Evolutionary conservation across 805 yeast species (phyloP), one percentile per base, ranked within the genome.

Genomic region (Ogataea methanolica): DNA sequence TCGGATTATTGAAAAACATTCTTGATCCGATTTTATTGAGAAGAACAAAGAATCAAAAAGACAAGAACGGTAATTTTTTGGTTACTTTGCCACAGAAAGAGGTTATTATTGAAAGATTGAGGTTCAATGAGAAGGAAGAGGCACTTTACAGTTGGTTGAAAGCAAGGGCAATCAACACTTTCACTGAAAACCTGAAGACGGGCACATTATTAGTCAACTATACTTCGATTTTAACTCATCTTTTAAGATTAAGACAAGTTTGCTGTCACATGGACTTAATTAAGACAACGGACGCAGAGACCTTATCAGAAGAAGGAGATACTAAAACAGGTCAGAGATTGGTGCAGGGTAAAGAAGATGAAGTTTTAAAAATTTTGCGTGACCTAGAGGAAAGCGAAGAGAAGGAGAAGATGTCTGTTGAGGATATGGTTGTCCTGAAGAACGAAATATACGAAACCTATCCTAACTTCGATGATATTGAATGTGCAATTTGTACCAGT

Each of bases 1-100:
- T 91, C 58, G 85, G 82, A 54, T 85, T 90, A 5, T 87, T 92
- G n/a, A 88, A 87, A 58, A 80, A 94, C 0, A 83, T 92, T 26
- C 68, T 91, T 47, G 90, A 87, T 51, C 97, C 97, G 0, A 75
- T 92, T 0, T 70, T 90, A 31, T 65, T 92, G 52, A 75, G 98
- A 57, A 73, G 98, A 58, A 91, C 97, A 0, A 92, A 92, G 58
- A 79, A 75, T 51, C 92, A 90, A 88, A 85, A 78, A 56, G 88
- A 78, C 54, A 68, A 66, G 6, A 75, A 87, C 57, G 97, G 97
- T 0, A 72, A 75, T 22, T 82, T 85, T 1, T 65, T 92, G 41
- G 94, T 92, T 0, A 78, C 73, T 36, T 67, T 92, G 26, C 98
- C 98, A 0, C 73, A 78, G 0, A 90, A 88, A 58, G 84, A 82